phyloP scores from a whole-genome alignment of 2,329 filamentous ascomycete species.

The Aureobasidium sp. region DNA sequence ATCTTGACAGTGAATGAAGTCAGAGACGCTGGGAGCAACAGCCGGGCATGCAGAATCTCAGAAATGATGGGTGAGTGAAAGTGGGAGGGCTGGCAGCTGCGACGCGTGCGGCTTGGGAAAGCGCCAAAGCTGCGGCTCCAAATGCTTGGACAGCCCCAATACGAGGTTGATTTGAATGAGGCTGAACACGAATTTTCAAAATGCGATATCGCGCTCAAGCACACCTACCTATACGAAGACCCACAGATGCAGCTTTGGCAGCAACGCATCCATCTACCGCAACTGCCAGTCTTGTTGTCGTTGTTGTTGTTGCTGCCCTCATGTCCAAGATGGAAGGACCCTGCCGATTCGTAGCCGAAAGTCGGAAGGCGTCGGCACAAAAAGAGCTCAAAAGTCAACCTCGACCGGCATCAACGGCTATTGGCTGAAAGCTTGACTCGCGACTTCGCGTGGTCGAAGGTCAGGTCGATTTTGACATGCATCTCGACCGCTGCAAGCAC shows the following conservation, averaged over 20 bases:
- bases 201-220: no score
- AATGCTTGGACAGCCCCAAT: background rate
- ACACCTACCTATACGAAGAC: background rate
- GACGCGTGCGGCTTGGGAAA: background rate
- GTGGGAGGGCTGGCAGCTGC: background rate
- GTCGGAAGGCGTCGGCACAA: background rate
- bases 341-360: conserved; percentile 9
- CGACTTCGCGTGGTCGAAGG: background rate
- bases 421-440: background rate
- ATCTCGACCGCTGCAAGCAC: no score
- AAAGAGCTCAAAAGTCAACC: background rate
- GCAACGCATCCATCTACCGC: background rate
- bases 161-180: background rate
- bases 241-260: background rate
- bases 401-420: background rate
- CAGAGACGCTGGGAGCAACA: background rate
- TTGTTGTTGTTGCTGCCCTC: background rate
- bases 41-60: background rate
- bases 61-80: no score
- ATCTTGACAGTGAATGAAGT: background rate
- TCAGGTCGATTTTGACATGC: background rate
- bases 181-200: background rate
- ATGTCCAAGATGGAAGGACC: background rate
- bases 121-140: conserved; percentile 1
- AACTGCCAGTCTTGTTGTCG: background rate